Base-by-base conservation (phyloP, 106 monocot species). In the Vanilla planifolia region DNA sequence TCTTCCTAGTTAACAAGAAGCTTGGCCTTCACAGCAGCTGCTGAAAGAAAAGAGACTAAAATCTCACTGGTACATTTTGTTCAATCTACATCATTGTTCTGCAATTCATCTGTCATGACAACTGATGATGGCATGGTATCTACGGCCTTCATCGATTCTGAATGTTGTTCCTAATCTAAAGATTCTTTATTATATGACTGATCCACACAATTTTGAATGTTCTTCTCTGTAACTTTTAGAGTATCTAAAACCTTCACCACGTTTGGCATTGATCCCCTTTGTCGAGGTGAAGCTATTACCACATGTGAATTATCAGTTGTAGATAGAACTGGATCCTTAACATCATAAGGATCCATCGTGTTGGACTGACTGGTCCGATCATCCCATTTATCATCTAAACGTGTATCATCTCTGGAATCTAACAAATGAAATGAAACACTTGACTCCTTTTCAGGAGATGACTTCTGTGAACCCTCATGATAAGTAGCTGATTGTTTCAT, bases 41-140 rank as follows among this genome's bases (percentile, higher is more conserved):
- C n/a, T n/a, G n/a, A n/a, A n/a, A n/a, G n/a, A n/a, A n/a, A n/a
- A n/a, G n/a, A n/a, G n/a, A n/a, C n/a, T n/a, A n/a, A n/a, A n/a
- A n/a, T n/a, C n/a, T n/a, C n/a, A n/a, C n/a, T n/a, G n/a, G n/a
- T n/a, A n/a, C n/a, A n/a, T n/a, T n/a, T n/a, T n/a, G n/a, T n/a
- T n/a, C n/a, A n/a, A n/a, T n/a, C n/a, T n/a, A n/a, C n/a, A n/a
- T n/a, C n/a, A n/a, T n/a, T n/a, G n/a, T n/a, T n/a, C n/a, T n/a
- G n/a, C n/a, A n/a, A n/a, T n/a, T 64, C 63, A 28, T 59, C 71
- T 65, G 76, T 65, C 26, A 28, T 15, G 37, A 48, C 36, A 67
- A 61, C 36, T 39, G 56, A 64, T 22, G 56, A 34, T 25, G 19
- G 61, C 25, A 64, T 52, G 2, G 26, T 35, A 15, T 63, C 57